Conservation (phyloP, 352 stramenopile genomes). For the Pythium aristosporum region DNA sequence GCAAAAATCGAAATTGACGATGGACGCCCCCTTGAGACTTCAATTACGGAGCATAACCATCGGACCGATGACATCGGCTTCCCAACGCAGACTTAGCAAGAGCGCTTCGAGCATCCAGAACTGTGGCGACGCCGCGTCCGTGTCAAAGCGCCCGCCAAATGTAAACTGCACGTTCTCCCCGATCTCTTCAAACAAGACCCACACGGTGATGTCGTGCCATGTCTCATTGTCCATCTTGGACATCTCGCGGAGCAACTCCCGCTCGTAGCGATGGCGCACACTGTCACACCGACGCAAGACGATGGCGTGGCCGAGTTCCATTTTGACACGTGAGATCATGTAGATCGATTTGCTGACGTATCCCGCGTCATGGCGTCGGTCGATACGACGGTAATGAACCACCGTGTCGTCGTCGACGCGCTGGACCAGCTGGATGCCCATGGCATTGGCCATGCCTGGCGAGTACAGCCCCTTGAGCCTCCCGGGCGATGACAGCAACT, state of each 20-base stretch:
- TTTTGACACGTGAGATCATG: slow-evolving; percentile 40
- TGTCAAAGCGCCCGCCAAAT: slow-evolving; percentile 52
- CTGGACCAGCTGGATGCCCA: slow-evolving; percentile 50
- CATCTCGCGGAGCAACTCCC: slow-evolving; percentile 8
- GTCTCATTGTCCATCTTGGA: slow-evolving; percentile 18
- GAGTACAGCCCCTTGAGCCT: slow-evolving; percentile 44
- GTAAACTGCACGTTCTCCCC: slow-evolving; percentile 36
- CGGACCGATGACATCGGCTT: slow-evolving; percentile 46
- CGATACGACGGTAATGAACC: slow-evolving; percentile 51
- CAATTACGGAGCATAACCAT: slow-evolving; percentile 28
- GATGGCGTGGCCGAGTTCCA: slow-evolving; percentile 37
- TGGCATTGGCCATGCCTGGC: slow-evolving; percentile 21
- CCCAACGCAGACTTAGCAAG: slow-evolving; percentile 57
- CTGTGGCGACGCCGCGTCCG: slow-evolving; percentile 35
- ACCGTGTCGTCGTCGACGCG: slow-evolving; percentile 64
- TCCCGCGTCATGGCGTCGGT: slow-evolving; percentile 17
- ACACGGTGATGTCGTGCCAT: slow-evolving; percentile 67
- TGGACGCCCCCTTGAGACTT: too few relatives aligned
- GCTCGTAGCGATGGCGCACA: slow-evolving; percentile 18
- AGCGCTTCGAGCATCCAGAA: slow-evolving; percentile 71
- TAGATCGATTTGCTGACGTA: slow-evolving; percentile 49
- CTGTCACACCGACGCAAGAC: slow-evolving; percentile 46
- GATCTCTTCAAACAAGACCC: slow-evolving; percentile 48
- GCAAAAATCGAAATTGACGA: too few relatives aligned
- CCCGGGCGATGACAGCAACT: slow-evolving; percentile 33